A percentile compares a stretch with the other conserved stretches of the same genome.
Conservation (phyloP, 495 filamentous ascomycete species). For the Penicillium goetzii region DNA sequence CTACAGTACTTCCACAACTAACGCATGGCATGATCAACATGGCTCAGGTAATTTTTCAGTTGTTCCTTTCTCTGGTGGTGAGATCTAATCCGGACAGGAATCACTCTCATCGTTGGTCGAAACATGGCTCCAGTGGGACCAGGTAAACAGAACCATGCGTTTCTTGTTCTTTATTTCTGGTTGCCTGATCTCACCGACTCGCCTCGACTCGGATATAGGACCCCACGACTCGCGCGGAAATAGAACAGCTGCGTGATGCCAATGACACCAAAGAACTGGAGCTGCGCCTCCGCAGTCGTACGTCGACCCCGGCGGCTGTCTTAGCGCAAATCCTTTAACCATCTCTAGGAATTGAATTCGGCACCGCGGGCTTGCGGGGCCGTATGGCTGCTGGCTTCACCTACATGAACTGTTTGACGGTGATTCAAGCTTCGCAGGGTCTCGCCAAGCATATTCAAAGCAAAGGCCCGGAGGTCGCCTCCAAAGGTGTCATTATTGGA, state of each 20-base stretch:
- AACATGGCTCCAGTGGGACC: constrained; percentile 68
- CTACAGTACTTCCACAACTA: constrained; percentile 5
- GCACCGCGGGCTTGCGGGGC: constrained; percentile 70
- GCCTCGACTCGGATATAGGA: constrained; percentile 46
- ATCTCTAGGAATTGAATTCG: constrained; percentile 63
- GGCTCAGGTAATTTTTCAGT: constrained; percentile 22
- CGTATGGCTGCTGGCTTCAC: constrained; percentile 73
- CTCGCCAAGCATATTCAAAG: constrained; percentile 63
- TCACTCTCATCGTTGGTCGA: constrained; percentile 42
- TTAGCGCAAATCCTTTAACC: constrained; percentile 13
- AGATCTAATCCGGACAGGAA: constrained; percentile 30
- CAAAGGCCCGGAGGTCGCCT: constrained; percentile 40
- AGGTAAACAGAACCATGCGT: constrained; percentile 38
- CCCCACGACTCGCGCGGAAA: constrained; percentile 59
- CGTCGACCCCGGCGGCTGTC: constrained; percentile 16
- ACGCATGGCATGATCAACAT: constrained; percentile 23
- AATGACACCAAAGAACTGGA: constrained; percentile 57
- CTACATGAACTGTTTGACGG: constrained; percentile 69
- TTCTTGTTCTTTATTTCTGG: neutral
- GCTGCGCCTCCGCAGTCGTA: constrained; percentile 58
- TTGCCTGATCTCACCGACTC: constrained; percentile 25
- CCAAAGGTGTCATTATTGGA: constrained; percentile 64
- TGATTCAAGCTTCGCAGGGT: constrained; percentile 75
- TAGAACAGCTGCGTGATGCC: constrained; percentile 55
- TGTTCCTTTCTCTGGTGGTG: neutral